Conservation (phyloP, 352 stramenopile genomes). For the Phytopythium oedochilum region DNA sequence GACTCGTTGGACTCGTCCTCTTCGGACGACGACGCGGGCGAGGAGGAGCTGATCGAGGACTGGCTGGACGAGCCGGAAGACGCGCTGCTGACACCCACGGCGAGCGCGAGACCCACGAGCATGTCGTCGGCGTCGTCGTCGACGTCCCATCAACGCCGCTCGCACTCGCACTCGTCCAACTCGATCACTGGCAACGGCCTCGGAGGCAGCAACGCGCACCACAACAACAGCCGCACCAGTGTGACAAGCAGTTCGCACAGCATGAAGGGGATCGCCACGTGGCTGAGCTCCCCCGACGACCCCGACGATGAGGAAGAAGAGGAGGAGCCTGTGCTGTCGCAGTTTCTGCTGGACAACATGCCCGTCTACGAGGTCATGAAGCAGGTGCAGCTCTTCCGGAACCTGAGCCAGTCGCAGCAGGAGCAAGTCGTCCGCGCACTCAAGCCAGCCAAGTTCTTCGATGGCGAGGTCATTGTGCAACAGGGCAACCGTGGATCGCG, state of each 20-base stretch:
- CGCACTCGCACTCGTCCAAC: constrained; percentile 20
- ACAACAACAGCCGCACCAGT: constrained; percentile 30
- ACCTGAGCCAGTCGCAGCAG: constrained; percentile 84
- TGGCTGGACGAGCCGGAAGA: constrained; percentile 76
- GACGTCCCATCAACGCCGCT: constrained; percentile 23
- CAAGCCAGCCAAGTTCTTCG: constrained; percentile 82
- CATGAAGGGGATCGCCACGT: constrained; percentile 51
- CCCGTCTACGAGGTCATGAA: constrained; percentile 87
- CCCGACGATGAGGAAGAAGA: constrained; percentile 66
- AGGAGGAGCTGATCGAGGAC: constrained; percentile 62
- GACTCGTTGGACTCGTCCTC: constrained; percentile 35
- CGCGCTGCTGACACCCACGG: constrained; percentile 45
- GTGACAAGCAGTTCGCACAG: constrained; percentile 51
- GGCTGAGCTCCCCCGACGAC: constrained; percentile 66
- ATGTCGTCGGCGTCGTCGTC: constrained; percentile 57
- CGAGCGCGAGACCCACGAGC: constrained; percentile 22
- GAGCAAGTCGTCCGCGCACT: constrained; percentile 83
- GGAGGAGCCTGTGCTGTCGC: constrained; percentile 58
- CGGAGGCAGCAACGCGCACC: constrained; percentile 25
- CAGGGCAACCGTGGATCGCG: constrained; percentile 79
- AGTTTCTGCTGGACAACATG: constrained; percentile 81
- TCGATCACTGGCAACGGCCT: constrained; percentile 22
- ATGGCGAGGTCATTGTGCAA: constrained; percentile 81
- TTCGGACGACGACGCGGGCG: constrained; percentile 40
- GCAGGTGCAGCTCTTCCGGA: constrained; percentile 84